Evolutionary conservation across 768 basidiomycete genomes (phyloP), one percentile per base, ranked within the genome.

Genomic region (Lactifluus echinatus): DNA sequence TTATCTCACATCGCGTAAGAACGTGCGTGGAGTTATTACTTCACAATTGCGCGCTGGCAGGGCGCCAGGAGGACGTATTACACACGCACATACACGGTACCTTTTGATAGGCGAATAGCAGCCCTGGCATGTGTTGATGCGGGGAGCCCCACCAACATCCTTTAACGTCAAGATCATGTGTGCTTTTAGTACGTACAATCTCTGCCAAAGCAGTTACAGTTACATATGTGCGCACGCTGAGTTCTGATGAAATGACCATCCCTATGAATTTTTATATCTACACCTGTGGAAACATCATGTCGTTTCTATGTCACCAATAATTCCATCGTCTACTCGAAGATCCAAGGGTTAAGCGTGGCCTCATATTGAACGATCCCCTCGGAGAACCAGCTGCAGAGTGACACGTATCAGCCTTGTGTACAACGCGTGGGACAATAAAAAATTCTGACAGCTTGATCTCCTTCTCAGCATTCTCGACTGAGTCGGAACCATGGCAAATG

Each of bases 401-500:
- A 57, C 61, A 50, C 43, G 46, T 23, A 50, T 66, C 43, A 70
- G 56, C 24, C 5, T 28, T 6, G 33, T 49, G 31, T 55, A 23
- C 42, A 23, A 46, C 33, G 39, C 46, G 23, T 19, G 4, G 15
- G 8, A 34, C 3, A 10, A 42, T 39, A n/a, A 11, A 29, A 34
- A 55, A 58, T 17, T 39, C 89, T 66, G 64, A 95, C 88, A 99
- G 83, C 42, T 75, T 76, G 66, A 99, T 97, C 76, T 99, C 95
- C 78, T 94, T 93, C 73, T 97, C 83, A 34, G 90, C 90, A 65
- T 70, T 89, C 73, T 91, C 90, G 63, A 92, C 87, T 53, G 88
- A 79, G 74, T 93, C 91, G 50, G 89, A 92, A 57, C 91, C 90
- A 69, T 93, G 90, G 76, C 87, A 89, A 72, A 93, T 87, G 79